Evolutionary conservation across 2,329 filamentous ascomycete species (phyloP).

Genomic region (Thelonectria discophora): DNA sequence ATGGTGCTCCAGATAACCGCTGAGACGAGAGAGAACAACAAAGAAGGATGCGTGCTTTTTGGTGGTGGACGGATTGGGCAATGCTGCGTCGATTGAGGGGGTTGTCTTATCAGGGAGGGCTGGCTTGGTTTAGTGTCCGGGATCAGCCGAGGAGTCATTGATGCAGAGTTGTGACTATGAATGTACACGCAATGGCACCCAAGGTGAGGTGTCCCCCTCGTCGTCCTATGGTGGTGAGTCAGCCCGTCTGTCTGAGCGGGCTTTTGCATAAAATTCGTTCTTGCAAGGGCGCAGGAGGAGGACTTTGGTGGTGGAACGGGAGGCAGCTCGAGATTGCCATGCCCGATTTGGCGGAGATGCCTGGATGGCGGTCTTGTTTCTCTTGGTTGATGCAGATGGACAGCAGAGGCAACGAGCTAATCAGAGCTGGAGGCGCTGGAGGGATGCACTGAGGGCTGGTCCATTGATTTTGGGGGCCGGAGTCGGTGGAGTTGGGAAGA

Average conservation of each 20-base stretch:
- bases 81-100: conserved; percentile 2
- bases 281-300: too few relatives aligned
- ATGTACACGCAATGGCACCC: neutral
- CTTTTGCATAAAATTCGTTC: too few relatives aligned
- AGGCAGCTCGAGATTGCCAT: neutral
- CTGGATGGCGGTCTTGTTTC: neutral
- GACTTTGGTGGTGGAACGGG: too few relatives aligned
- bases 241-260: neutral
- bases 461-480: neutral
- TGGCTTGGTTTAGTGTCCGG: conserved; percentile 3
- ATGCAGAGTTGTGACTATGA: neutral
- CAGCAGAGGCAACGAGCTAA: conserved; percentile 22
- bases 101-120: conserved; percentile 13
- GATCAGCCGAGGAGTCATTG: conserved; percentile 11
- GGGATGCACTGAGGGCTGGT: conserved; percentile 8
- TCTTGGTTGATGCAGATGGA: neutral
- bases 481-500: neutral
- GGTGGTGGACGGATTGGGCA: conserved; percentile 6
- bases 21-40: conserved; percentile 2
- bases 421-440: conserved; percentile 17
- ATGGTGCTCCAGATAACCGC: conserved; percentile 11
- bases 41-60: conserved; percentile 5
- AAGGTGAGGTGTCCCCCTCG: neutral
- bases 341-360: neutral
- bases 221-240: conserved; percentile 6